phyloP scores from a whole-genome alignment of 2,329 filamentous ascomycete genomes.

The Neocatenulostroma microsporum region DNA sequence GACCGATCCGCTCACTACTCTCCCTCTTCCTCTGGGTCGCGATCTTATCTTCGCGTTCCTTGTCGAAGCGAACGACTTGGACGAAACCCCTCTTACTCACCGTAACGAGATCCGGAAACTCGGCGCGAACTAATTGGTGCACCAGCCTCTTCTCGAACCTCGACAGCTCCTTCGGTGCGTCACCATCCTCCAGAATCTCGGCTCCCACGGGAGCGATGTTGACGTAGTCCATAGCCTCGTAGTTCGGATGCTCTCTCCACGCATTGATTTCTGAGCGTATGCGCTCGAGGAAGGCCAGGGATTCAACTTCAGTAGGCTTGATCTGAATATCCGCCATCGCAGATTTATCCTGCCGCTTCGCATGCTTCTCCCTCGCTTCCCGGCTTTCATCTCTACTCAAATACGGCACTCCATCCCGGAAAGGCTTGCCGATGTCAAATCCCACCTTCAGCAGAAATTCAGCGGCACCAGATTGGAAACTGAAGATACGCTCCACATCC shows the following conservation, averaged over 20 bases:
- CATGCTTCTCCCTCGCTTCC: constrained; percentile 38
- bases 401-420: constrained; percentile 53
- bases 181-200: constrained; percentile 14
- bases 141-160: constrained; percentile 58
- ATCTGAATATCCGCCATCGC: constrained; percentile 41
- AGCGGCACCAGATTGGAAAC: constrained; percentile 51
- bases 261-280: constrained; percentile 39
- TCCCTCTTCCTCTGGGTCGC: constrained; percentile 31
- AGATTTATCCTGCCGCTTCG: constrained; percentile 36
- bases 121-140: constrained; percentile 57
- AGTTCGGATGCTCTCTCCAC: constrained; percentile 36
- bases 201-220: constrained; percentile 25
- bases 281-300: constrained; percentile 44
- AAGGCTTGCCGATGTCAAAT: constrained; percentile 52
- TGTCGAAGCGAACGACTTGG: constrained; percentile 35
- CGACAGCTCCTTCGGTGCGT: constrained; percentile 34
- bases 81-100: constrained; percentile 37
- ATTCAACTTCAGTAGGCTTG: constrained; percentile 45
- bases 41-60: constrained; percentile 38
- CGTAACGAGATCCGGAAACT: constrained; percentile 46
- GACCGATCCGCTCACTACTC: constrained; percentile 34
- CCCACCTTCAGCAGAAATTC: constrained; percentile 53
- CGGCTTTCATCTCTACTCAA: constrained; percentile 53
- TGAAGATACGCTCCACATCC: constrained; percentile 53
- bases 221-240: constrained; percentile 23